Base-by-base conservation (phyloP, 2,329 filamentous ascomycete genomes). In the Chaetomiaceae sp. region DNA sequence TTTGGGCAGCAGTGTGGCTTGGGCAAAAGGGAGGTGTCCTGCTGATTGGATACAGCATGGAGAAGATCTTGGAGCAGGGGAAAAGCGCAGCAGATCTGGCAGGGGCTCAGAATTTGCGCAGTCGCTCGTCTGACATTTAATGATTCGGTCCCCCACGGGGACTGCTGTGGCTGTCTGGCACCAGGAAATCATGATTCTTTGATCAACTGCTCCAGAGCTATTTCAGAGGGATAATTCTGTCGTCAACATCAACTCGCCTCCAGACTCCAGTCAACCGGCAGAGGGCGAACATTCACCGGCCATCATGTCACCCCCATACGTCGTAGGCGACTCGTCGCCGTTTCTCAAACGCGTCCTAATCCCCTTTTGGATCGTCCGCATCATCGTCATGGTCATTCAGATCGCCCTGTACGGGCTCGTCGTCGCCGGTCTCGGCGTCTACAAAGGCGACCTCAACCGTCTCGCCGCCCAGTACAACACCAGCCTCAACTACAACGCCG, bases 321-420 rank as follows among this genome's bases (percentile, higher is more conserved):
- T 61, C 41, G 45, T 65, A 44, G 63, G 62, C 58, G 65, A 66
- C 38, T 63, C 63, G 48, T 67, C 65, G 58, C 65, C 66, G 14
- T 67, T 68, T 49, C 56, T 65, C 43, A 68, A 67, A 58, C 62
- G 65, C 34, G 60, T 67, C 12, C 48, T 67, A 47, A 59, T 68
- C 25, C 66, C 66, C 8, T 67, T 68, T 54, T 68, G 65, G 64
- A 56, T 66, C 19, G 21, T 67, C 12, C 65, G 66, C 37, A 61
- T 66, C 41, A 25, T 63, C 38, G 50, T 67, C 42, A 61, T 66
- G 62, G 12, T 62, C 2, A 9, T 66, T 30, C 55, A 62, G 20
- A 58, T 65, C 34, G 58, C 38, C 44, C 9, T 61, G 14, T 63
- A 63, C 51, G 59, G 23, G 10, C 21, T 63, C 2, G 16, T 54